phyloP scores from a whole-genome alignment of 768 basidiomycete species.

The Lenzites betulinus region DNA sequence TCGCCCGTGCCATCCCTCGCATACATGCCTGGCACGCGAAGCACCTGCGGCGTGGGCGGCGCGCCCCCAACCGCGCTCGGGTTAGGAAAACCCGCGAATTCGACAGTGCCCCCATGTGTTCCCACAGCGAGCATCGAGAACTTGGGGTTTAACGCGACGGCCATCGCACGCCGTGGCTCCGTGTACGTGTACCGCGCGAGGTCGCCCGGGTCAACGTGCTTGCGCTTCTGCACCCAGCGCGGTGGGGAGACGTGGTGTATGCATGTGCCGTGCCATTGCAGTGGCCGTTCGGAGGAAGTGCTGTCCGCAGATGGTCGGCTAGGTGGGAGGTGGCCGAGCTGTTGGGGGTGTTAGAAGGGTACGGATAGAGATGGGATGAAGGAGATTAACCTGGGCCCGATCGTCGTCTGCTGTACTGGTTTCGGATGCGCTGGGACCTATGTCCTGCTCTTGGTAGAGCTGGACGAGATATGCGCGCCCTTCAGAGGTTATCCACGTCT shows the following conservation, averaged over 20 bases:
- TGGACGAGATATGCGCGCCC: slow-evolving; percentile 81
- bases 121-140: slow-evolving; percentile 87
- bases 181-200: slow-evolving; percentile 46
- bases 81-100: slow-evolving; percentile 64
- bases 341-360: not conserved
- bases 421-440: slow-evolving; percentile 23
- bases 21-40: slow-evolving; percentile 65
- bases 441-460: slow-evolving; percentile 46
- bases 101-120: slow-evolving; percentile 65
- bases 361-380: not conserved
- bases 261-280: slow-evolving; percentile 74
- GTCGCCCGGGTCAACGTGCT: slow-evolving; percentile 52
- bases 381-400: slow-evolving; percentile 11
- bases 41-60: slow-evolving; percentile 57
- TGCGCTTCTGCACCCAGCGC: slow-evolving; percentile 79
- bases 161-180: slow-evolving; percentile 66
- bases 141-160: slow-evolving; percentile 70
- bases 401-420: slow-evolving; percentile 20
- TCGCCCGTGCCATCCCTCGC: slow-evolving; percentile 56
- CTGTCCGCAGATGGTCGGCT: slow-evolving; percentile 18
- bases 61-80: slow-evolving; percentile 49
- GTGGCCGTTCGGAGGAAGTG: not conserved
- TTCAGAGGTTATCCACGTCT: slow-evolving; percentile 86
- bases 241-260: slow-evolving; percentile 75
- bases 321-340: slow-evolving; percentile 12